phyloP scores from a whole-genome alignment of 108 stramenopile genomes.

The Cyclotella choctawhatcheeana region DNA sequence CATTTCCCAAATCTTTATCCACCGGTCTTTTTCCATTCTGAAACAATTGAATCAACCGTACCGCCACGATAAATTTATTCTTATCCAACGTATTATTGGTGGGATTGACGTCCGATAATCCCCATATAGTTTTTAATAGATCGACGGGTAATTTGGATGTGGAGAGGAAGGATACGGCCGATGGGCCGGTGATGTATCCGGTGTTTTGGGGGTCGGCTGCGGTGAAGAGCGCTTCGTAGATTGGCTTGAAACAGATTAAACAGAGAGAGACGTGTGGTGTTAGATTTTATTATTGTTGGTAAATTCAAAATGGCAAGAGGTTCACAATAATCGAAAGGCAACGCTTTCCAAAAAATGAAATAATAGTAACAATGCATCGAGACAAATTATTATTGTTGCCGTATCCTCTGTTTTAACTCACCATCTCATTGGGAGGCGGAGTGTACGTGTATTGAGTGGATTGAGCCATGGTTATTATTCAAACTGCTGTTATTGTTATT shows the following conservation, averaged over 20 bases:
- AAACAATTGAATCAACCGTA: slow-evolving; percentile 82
- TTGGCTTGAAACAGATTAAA: slow-evolving; percentile 76
- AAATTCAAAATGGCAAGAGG: neutral
- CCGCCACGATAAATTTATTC: slow-evolving; percentile 74
- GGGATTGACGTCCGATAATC: slow-evolving; percentile 75
- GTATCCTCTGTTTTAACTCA: no score
- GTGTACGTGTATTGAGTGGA: slow-evolving; percentile 28
- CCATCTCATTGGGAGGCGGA: slow-evolving; percentile 30
- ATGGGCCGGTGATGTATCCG: slow-evolving; percentile 71
- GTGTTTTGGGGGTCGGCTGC: slow-evolving; percentile 67
- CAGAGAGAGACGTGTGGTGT: slow-evolving; percentile 1
- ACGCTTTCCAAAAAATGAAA: neutral
- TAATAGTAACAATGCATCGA: neutral
- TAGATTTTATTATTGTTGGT: no score
- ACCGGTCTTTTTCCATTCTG: slow-evolving; percentile 81
- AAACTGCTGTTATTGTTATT: no score
- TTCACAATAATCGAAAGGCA: neutral
- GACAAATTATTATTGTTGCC: neutral
- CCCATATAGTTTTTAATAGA: slow-evolving; percentile 85
- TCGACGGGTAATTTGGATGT: slow-evolving; percentile 87
- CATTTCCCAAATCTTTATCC: slow-evolving; percentile 64
- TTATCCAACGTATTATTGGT: slow-evolving; percentile 66
- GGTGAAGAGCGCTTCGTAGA: slow-evolving; percentile 85
- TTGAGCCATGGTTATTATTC: slow-evolving; percentile 35
- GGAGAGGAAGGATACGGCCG: slow-evolving; percentile 89